Evolutionary conservation across 2,329 filamentous ascomycete species (phyloP).

Genomic region (Colletotrichum tanaceti): DNA sequence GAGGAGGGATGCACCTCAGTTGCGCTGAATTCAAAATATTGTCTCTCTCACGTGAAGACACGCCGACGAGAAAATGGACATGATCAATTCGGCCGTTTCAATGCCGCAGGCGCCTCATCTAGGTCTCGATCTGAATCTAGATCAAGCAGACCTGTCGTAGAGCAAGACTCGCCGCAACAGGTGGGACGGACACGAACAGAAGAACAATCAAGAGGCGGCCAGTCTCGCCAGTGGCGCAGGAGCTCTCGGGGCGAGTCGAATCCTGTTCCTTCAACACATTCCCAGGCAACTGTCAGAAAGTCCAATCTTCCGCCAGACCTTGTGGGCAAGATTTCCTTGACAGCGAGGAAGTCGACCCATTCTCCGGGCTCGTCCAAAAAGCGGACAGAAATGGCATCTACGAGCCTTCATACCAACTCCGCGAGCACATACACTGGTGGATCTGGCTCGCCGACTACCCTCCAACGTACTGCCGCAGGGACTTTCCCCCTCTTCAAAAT

Average conservation of each 20-base stretch:
- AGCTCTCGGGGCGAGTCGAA: background rate
- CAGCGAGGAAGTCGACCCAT: constrained; percentile 25
- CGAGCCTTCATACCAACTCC: background rate
- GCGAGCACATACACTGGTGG: background rate
- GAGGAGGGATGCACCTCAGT: constrained; percentile 12
- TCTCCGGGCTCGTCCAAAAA: background rate
- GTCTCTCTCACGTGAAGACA: constrained; percentile 7
- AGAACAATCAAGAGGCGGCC: constrained; percentile 2
- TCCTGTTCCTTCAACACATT: background rate
- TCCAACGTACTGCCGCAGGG: background rate
- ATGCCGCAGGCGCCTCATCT: background rate
- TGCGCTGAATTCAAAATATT: constrained; percentile 2
- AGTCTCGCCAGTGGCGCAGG: background rate
- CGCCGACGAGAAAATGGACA: background rate
- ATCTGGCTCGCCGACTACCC: background rate
- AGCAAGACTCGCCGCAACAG: constrained; percentile 7
- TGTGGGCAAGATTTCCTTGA: constrained; percentile 11
- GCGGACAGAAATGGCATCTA: background rate
- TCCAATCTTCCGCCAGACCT: constrained; percentile 25
- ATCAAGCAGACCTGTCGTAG: background rate
- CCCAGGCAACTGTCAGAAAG: constrained; percentile 10
- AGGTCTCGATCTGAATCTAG: background rate
- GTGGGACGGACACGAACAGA: background rate
- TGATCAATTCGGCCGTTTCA: background rate
- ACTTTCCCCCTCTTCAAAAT: constrained; percentile 7